Base-by-base conservation (phyloP, 75 land plant species). In the Pinus tabuliformis region DNA sequence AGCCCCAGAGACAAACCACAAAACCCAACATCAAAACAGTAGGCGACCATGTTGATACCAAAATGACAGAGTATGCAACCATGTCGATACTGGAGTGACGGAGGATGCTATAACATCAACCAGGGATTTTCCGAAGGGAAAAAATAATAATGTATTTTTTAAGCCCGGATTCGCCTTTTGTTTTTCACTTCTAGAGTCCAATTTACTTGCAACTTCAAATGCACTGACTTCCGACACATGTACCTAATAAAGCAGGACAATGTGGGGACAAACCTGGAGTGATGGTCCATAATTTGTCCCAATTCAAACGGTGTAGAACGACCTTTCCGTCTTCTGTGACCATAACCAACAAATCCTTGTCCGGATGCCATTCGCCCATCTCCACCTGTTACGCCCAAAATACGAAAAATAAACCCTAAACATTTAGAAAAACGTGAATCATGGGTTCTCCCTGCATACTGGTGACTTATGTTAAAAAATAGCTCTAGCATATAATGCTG, bases 341-440 rank as follows among this genome's bases (percentile, higher is more conserved):
- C 97, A 97, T 97, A 18, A 98, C 99, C 21, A 97, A 82, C 68
- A 97, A 80, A 78, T 97, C 99, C 82, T 97, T 97, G 86, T 94
- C 95, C 16, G 99, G 99, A 79, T 97, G 95, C 99, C 99, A 97
- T 77, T 91, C 95, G 26, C 97, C 95, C 8, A 83, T 89, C 76
- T 87, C 92, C 7, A 94, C 81, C 99, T 97, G 68, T 15, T 21
- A 59, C 7, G 17, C 12, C n/a, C n/a, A 76, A 72, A 62, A 52
- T 37, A 68, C 28, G 17, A 63, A 33, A 16, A 13, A 22, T 24
- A 63, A 63, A 63, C 37, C 66, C 39, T 63, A 28, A 63, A 30
- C 39, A 33, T 63, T 6, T 28, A 63, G 17, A 36, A 30, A 62
- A 30, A 63, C 18, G 18, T 36, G 6, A 30, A 30, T 30, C 33